Evolutionary conservation across 768 basidiomycete species (phyloP).

Genomic region (Hericium alpestre): DNA sequence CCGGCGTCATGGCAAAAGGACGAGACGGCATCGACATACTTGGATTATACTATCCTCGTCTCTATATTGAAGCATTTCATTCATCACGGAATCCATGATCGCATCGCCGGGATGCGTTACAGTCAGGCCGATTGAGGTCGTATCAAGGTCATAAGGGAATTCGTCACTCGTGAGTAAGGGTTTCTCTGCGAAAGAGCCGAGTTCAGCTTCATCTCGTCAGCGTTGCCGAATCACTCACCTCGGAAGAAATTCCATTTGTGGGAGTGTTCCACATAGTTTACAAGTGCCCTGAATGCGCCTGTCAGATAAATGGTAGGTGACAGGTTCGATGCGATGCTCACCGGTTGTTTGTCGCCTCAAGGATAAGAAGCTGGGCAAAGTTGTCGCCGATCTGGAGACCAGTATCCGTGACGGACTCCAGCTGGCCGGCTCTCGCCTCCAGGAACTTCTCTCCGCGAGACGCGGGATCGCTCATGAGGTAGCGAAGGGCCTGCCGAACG

Average conservation of each 20-base stretch:
- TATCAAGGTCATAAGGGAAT: slow-evolving; percentile 48
- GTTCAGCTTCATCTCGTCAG: slow-evolving; percentile 21
- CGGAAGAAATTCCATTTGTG: slow-evolving; percentile 48
- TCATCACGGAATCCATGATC: slow-evolving; percentile 34
- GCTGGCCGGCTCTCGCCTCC: slow-evolving; percentile 25
- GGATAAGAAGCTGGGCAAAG: slow-evolving; percentile 48
- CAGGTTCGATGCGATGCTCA: slow-evolving; percentile 12
- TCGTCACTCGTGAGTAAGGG: slow-evolving; percentile 32
- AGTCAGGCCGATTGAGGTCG: slow-evolving; percentile 43
- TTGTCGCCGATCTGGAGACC: slow-evolving; percentile 37
- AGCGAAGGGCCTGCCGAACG: slow-evolving; percentile 36
- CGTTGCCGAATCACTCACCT: slow-evolving; percentile 28
- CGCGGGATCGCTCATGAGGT: slow-evolving; percentile 37
- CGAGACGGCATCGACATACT: slow-evolving; percentile 7
- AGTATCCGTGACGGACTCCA: slow-evolving; percentile 34
- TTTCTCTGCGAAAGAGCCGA: slow-evolving; percentile 10
- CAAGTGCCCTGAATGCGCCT: slow-evolving; percentile 26
- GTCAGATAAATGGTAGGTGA: background rate
- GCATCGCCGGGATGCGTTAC: slow-evolving; percentile 24
- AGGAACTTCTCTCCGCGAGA: slow-evolving; percentile 33
- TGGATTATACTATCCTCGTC: slow-evolving; percentile 38
- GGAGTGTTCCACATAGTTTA: slow-evolving; percentile 27
- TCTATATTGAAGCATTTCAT: slow-evolving; percentile 45
- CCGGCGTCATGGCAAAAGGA: background rate
- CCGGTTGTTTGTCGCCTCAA: slow-evolving; percentile 40